A percentile compares a stretch with the other conserved stretches of the same genome.
Evolutionary conservation across 1,284 basidiomycete genomes (phyloP).

Genomic region (Cystobasidium pallidum): DNA sequence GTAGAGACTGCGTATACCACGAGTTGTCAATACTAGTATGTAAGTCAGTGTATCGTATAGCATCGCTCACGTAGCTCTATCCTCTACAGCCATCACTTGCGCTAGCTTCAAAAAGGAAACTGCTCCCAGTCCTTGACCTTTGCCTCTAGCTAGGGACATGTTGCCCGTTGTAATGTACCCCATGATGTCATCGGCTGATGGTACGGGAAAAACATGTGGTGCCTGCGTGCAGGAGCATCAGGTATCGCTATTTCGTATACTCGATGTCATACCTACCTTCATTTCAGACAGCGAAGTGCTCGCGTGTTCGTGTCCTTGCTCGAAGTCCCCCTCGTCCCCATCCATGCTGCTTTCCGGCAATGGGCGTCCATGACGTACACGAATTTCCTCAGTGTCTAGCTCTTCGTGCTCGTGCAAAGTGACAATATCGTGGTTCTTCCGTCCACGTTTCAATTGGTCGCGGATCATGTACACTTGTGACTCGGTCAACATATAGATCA

Average conservation of each 20-base stretch:
- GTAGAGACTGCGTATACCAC: not conserved
- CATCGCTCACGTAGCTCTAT: slow-evolving; percentile 32
- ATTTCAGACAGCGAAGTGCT: not conserved
- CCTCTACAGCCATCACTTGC: slow-evolving; percentile 57
- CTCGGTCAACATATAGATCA: slow-evolving; percentile 20
- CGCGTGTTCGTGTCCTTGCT: not conserved
- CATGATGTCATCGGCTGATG: slow-evolving; percentile 61
- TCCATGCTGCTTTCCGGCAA: not conserved
- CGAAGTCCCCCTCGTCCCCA: not conserved
- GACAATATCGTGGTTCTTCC: not conserved
- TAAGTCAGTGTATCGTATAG: no score
- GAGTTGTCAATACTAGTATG: slow-evolving; percentile 1
- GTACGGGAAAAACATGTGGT: slow-evolving; percentile 35
- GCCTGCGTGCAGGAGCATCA: not conserved
- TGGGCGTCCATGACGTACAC: not conserved
- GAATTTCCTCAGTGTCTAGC: not conserved
- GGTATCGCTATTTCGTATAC: not conserved
- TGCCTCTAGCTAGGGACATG: slow-evolving; percentile 73
- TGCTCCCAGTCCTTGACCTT: slow-evolving; percentile 72
- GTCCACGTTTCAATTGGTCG: not conserved
- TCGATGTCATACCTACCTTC: not conserved
- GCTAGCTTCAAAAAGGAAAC: slow-evolving; percentile 66
- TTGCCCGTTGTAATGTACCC: slow-evolving; percentile 81
- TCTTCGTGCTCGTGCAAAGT: not conserved
- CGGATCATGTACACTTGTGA: not conserved